These are phyloP conservation scores for Polygonum maritimum DNA, from an alignment of 148 eudicot genomes.

Conservation along the genomic window DNA sequence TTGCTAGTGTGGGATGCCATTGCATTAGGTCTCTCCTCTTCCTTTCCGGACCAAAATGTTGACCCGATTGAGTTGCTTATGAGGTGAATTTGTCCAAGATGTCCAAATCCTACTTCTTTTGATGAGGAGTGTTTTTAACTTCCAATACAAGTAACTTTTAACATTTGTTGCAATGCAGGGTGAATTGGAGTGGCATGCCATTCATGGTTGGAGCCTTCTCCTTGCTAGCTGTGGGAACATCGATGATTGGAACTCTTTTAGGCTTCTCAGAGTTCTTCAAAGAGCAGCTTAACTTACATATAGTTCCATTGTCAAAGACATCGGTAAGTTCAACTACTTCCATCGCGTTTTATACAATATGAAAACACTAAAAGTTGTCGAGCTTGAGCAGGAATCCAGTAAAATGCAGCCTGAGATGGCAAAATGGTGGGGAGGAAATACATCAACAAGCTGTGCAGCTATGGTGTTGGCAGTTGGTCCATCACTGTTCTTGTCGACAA, in stretches of 20 bases:
- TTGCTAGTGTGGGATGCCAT: slow-evolving; percentile 4
- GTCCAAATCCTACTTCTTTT: background rate
- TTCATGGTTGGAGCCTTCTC: slow-evolving; percentile 35
- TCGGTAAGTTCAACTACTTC: background rate
- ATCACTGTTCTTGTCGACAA: slow-evolving; percentile 34
- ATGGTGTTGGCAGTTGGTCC: slow-evolving; percentile 44
- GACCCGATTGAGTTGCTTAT: slow-evolving; percentile 54
- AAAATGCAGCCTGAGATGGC: background rate
- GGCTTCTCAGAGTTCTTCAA: slow-evolving; percentile 51
- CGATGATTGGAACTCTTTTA: slow-evolving; percentile 48
- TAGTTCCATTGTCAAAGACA: background rate
- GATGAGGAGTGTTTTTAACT: background rate
- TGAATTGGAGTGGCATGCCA: slow-evolving; percentile 33
- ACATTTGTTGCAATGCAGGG: slow-evolving; percentile 17
- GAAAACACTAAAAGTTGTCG: background rate
- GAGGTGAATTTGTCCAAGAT: slow-evolving; percentile 22
- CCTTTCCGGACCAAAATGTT: slow-evolving; percentile 24
- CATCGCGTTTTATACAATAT: background rate
- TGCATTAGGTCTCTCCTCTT: background rate
- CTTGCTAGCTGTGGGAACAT: slow-evolving; percentile 53
- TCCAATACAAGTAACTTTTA: background rate
- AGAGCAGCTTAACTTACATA: slow-evolving; percentile 31
- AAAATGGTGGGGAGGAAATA: slow-evolving; percentile 29
- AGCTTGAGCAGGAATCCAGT: background rate
- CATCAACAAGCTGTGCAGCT: slow-evolving; percentile 21